Conservation (phyloP, 139 green algal genomes). For the Microglena sp. region DNA sequence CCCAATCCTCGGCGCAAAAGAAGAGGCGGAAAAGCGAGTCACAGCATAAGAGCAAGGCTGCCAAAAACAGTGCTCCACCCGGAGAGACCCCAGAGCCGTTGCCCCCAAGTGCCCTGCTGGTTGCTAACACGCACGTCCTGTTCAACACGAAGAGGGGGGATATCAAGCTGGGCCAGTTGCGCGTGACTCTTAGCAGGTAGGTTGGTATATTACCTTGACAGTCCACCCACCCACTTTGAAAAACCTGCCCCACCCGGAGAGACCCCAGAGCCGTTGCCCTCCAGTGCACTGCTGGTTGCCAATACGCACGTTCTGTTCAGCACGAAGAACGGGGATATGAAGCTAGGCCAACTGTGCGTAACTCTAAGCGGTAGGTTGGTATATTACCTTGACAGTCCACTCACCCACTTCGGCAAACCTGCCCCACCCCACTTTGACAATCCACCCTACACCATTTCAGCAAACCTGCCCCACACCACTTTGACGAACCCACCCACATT, state of each 20-base stretch:
- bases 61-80: background rate
- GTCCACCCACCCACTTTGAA: too few species aligned
- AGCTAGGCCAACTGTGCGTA: background rate
- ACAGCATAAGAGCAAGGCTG: too few species aligned
- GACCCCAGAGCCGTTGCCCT: background rate
- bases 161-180: slow-evolving; percentile 53
- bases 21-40: too few species aligned
- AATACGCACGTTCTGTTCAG: background rate
- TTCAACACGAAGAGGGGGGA: slow-evolving; percentile 88
- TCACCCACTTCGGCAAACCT: background rate
- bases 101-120: slow-evolving; percentile 25
- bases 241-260: background rate
- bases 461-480: too few species aligned
- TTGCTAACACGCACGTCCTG: slow-evolving; percentile 82
- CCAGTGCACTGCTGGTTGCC: background rate
- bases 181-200: slow-evolving; percentile 12
- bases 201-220: background rate
- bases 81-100: background rate
- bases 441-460: too few species aligned
- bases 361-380: background rate
- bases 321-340: background rate
- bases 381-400: background rate
- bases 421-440: background rate
- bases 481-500: too few species aligned
- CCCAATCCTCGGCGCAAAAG: too few species aligned